Evolutionary conservation across 2,329 filamentous ascomycete genomes (phyloP).

Genomic region (Penicillium vulpinum): DNA sequence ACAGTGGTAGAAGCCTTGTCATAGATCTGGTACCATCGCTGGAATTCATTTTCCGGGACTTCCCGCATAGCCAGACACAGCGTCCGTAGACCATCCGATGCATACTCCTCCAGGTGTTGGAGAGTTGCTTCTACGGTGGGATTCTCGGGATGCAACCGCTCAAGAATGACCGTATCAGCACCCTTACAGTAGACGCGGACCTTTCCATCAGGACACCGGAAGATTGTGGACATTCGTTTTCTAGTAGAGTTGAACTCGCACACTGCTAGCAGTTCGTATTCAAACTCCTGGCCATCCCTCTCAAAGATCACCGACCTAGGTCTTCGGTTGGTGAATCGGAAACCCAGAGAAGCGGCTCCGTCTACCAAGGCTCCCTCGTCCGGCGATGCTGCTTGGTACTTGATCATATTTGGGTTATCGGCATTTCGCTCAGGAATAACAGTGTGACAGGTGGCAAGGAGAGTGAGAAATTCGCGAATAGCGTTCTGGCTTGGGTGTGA

Average conservation of each 20-base stretch:
- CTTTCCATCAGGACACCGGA: slow-evolving; percentile 93
- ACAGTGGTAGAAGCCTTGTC: slow-evolving; percentile 88
- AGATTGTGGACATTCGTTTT: slow-evolving; percentile 97
- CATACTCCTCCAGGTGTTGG: slow-evolving; percentile 96
- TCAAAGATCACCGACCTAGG: slow-evolving; percentile 84
- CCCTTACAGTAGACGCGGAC: slow-evolving; percentile 94
- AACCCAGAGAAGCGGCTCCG: slow-evolving; percentile 80
- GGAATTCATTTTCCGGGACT: slow-evolving; percentile 82
- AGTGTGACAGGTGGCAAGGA: slow-evolving; percentile 90
- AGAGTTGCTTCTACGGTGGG: slow-evolving; percentile 86
- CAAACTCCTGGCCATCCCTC: slow-evolving; percentile 67
- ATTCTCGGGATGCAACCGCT: slow-evolving; percentile 80
- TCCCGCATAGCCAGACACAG: slow-evolving; percentile 94
- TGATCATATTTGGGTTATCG: slow-evolving; percentile 77
- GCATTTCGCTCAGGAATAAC: slow-evolving; percentile 90
- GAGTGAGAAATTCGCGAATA: slow-evolving; percentile 80
- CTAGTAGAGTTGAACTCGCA: slow-evolving; percentile 98
- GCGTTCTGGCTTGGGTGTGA: slow-evolving; percentile 59
- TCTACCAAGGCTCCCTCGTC: slow-evolving; percentile 97
- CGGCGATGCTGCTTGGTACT: slow-evolving; percentile 95
- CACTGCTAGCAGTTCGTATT: slow-evolving; percentile 93
- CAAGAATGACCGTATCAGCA: slow-evolving; percentile 94
- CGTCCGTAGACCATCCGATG: slow-evolving; percentile 90
- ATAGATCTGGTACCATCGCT: slow-evolving; percentile 82
- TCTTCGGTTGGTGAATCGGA: slow-evolving; percentile 87